A percentile compares a stretch with the other conserved stretches of the same genome.
Evolutionary conservation across 2,329 filamentous ascomycete species (phyloP).

Genomic region (Mollisiaceae sp.): DNA sequence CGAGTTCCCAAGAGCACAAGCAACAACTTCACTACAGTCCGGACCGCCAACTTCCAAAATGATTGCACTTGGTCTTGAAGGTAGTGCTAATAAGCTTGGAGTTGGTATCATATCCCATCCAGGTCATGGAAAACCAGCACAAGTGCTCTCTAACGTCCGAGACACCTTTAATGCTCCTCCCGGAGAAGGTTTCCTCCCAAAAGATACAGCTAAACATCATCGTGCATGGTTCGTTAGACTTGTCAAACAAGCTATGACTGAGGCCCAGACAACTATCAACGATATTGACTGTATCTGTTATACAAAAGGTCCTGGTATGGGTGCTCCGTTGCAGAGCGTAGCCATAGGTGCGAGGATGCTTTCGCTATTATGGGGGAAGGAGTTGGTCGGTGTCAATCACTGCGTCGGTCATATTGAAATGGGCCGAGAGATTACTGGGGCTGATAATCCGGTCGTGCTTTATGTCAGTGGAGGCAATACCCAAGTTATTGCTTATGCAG

Average conservation of each 20-base stretch:
- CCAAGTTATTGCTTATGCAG: slow-evolving; percentile 95
- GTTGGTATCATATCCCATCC: slow-evolving; percentile 89
- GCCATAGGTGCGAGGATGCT: slow-evolving; percentile 85
- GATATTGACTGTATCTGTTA: slow-evolving; percentile 94
- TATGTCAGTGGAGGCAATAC: slow-evolving; percentile 97
- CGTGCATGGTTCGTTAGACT: slow-evolving; percentile 81
- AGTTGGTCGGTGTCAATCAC: slow-evolving; percentile 95
- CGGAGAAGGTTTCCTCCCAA: slow-evolving; percentile 92
- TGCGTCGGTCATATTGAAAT: slow-evolving; percentile 99
- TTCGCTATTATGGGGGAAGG: slow-evolving; percentile 81
- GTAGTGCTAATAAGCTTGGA: slow-evolving; percentile 97
- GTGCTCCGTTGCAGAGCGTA: slow-evolving; percentile 85
- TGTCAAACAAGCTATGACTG: slow-evolving; percentile 77
- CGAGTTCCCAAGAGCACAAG: not conserved
- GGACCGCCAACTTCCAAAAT: slow-evolving; percentile 44
- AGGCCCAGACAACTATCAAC: slow-evolving; percentile 63
- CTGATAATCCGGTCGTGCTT: slow-evolving; percentile 88
- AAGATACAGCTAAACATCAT: slow-evolving; percentile 94
- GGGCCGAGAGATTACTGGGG: slow-evolving; percentile 91
- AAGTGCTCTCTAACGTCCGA: slow-evolving; percentile 89
- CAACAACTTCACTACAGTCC: not conserved
- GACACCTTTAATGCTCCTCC: slow-evolving; percentile 93
- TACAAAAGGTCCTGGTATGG: slow-evolving; percentile 96
- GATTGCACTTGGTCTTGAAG: slow-evolving; percentile 80
- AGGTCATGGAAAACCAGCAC: slow-evolving; percentile 52